These are phyloP conservation scores for Nigrospora osmanthi DNA, from an alignment of 2,329 filamentous ascomycete genomes.

Conservation along the genomic window DNA sequence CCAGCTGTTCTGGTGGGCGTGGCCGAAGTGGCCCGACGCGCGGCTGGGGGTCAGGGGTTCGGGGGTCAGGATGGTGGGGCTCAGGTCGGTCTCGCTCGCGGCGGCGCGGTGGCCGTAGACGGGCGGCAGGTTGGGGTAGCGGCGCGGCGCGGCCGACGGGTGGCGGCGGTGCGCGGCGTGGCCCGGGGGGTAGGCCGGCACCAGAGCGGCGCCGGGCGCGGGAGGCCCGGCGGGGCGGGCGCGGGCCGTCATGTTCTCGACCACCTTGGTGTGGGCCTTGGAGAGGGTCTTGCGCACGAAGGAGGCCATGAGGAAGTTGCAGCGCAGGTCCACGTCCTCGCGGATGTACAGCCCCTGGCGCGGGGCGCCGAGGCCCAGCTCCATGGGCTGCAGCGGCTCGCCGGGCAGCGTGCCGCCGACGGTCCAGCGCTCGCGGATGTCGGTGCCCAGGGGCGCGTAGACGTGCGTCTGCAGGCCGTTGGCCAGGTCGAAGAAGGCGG, in stretches of 20 bases:
- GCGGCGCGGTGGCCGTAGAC: constrained; percentile 4
- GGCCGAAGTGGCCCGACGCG: background rate
- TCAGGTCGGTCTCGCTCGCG: constrained; percentile 4
- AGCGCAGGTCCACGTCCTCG: constrained; percentile 80
- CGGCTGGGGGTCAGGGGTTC: background rate
- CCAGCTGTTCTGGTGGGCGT: background rate
- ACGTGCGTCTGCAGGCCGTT: constrained; percentile 74
- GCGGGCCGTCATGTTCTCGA: constrained; percentile 53
- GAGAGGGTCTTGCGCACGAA: constrained; percentile 82
- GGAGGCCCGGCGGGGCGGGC: constrained; percentile 23
- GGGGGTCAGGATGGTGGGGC: background rate
- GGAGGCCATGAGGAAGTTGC: constrained; percentile 64
- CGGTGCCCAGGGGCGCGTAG: constrained; percentile 74
- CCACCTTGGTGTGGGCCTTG: constrained; percentile 63
- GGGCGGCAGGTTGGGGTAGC: background rate
- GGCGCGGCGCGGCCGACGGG: background rate
- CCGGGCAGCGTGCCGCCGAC: constrained; percentile 65
- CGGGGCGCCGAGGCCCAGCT: constrained; percentile 60
- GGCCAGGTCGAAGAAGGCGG: constrained; percentile 68
- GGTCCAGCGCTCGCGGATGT: constrained; percentile 72
- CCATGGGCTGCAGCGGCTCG: constrained; percentile 56
- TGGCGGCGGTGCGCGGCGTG: background rate
- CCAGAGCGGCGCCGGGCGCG: constrained; percentile 9
- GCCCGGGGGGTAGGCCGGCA: background rate
- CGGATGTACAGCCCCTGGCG: constrained; percentile 66